Evolutionary conservation across 345 rosid species (phyloP).

Genomic region (Boechera retrofracta): DNA sequence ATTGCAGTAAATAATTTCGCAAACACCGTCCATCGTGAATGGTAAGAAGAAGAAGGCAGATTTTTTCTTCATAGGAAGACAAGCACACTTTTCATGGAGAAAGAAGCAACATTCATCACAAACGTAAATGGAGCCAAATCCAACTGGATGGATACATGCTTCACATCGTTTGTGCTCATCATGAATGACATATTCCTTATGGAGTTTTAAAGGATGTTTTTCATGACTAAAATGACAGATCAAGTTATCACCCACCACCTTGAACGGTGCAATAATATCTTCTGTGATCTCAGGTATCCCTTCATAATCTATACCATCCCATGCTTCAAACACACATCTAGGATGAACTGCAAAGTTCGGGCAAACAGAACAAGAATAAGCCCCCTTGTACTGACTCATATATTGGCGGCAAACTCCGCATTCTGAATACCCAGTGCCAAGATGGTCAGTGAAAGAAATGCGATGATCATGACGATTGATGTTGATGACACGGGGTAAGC

Average conservation of each 20-base stretch:
- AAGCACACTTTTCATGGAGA: slow-evolving; percentile 14
- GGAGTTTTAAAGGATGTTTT: not conserved
- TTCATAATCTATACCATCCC: not conserved
- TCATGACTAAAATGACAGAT: not conserved
- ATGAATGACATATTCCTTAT: not conserved
- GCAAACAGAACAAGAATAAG: slow-evolving; percentile 15
- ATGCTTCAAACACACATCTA: fast-evolving
- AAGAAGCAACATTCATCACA: not conserved
- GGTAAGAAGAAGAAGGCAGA: not conserved
- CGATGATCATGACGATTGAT: slow-evolving; percentile 3
- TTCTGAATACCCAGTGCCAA: not conserved
- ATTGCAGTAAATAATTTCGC: not conserved
- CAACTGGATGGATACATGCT: not conserved
- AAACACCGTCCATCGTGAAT: not conserved
- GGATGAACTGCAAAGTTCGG: not conserved
- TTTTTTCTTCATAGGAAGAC: not conserved
- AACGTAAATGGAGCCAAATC: not conserved
- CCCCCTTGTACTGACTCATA: not conserved
- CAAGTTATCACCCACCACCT: slow-evolving; percentile 1
- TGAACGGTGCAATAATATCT: not conserved
- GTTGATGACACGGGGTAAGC: not conserved
- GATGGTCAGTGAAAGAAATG: not conserved
- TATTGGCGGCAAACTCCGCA: not conserved
- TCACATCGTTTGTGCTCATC: not conserved
- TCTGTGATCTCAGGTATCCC: not conserved